Evolutionary conservation across 2,329 filamentous ascomycete genomes (phyloP).

Genomic region (Trichoderma sp.): DNA sequence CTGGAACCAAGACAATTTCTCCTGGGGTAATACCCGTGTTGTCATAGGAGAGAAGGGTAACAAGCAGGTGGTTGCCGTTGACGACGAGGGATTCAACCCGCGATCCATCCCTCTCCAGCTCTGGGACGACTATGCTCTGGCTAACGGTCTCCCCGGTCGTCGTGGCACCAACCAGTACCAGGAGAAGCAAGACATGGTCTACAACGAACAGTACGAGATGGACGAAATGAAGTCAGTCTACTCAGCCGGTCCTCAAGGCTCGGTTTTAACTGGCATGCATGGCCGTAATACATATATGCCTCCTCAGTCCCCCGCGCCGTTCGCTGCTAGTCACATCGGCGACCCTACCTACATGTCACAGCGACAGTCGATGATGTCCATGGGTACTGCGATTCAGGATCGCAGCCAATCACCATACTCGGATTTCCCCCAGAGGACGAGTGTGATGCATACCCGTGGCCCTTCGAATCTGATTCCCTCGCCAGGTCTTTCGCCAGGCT

Average conservation of each 20-base stretch:
- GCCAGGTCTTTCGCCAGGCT: constrained; percentile 24
- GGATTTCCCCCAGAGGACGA: constrained; percentile 55
- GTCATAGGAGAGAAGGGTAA: constrained; percentile 91
- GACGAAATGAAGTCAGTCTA: constrained; percentile 97
- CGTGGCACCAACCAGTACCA: constrained; percentile 69
- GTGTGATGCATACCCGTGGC: constrained; percentile 58
- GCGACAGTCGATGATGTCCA: constrained; percentile 71
- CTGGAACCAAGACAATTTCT: constrained; percentile 99
- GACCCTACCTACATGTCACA: constrained; percentile 53
- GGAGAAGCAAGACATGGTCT: constrained; percentile 63
- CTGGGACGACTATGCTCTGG: constrained; percentile 92
- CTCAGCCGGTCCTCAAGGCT: constrained; percentile 85
- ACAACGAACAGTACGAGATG: constrained; percentile 86
- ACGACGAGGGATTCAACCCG: constrained; percentile 84
- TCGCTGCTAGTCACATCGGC: constrained; percentile 49
- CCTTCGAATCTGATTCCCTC: constrained; percentile 48
- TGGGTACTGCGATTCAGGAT: constrained; percentile 47
- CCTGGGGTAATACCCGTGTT: constrained; percentile 97
- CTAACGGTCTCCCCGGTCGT: constrained; percentile 86
- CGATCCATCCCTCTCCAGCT: constrained; percentile 89
- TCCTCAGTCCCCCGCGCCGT: constrained; percentile 74
- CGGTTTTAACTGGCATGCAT: constrained; percentile 80
- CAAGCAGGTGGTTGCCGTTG: constrained; percentile 85
- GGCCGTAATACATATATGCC: constrained; percentile 74
- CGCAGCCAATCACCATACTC: constrained; percentile 58